A percentile compares a stretch with the other conserved stretches of the same genome.
phyloP scores from a whole-genome alignment of 2,329 filamentous ascomycete genomes.

The Hymenoscyphus albidus region DNA sequence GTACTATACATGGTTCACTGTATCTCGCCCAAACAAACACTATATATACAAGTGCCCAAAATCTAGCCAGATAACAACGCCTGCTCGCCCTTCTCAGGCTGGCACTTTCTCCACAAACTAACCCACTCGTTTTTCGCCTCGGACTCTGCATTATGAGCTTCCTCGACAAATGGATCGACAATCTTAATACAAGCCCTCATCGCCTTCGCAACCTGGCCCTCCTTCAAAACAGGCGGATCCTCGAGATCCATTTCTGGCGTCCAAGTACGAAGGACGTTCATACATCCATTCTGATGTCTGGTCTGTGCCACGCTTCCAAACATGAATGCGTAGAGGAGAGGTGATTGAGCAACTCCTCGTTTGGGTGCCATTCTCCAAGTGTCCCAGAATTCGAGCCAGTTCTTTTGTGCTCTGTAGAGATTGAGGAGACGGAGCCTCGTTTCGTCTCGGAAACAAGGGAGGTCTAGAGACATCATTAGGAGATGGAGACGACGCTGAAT shows the following conservation, averaged over 20 bases:
- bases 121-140: constrained; percentile 11
- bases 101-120: constrained; percentile 8
- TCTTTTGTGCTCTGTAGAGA: constrained; percentile 43
- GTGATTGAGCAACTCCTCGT: constrained; percentile 45
- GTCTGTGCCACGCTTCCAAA: constrained; percentile 48
- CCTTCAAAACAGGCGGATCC: constrained; percentile 44
- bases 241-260: constrained; percentile 59
- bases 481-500: constrained; percentile 36
- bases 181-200: constrained; percentile 53
- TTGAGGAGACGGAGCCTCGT: constrained; percentile 43
- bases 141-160: constrained; percentile 15
- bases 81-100: neutral
- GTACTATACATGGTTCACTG: neutral
- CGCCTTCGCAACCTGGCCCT: constrained; percentile 43
- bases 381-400: constrained; percentile 59
- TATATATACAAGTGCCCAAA: neutral
- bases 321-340: constrained; percentile 52
- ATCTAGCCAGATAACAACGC: neutral
- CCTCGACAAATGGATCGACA: constrained; percentile 44
- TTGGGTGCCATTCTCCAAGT: constrained; percentile 54
- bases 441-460: constrained; percentile 39
- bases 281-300: constrained; percentile 42
- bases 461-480: constrained; percentile 45
- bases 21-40: neutral
- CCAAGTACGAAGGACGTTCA: constrained; percentile 48